Evolutionary conservation across 495 filamentous ascomycete species (phyloP).

Genomic region (Daldinia loculata): DNA sequence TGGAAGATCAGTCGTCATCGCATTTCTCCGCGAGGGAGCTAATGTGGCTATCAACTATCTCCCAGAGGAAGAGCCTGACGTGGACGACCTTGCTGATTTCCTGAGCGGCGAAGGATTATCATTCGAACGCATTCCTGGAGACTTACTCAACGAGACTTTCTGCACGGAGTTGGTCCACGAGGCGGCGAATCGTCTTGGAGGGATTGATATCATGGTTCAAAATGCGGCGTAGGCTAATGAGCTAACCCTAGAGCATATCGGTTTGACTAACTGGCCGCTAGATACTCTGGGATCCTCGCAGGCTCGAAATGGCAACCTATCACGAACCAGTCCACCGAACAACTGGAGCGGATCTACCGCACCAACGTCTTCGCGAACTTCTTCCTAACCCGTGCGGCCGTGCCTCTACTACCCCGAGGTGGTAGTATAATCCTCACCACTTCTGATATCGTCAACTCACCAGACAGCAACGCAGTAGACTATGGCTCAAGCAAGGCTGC

Average conservation of each 20-base stretch:
- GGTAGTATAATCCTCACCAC: neutral
- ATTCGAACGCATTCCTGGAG: neutral
- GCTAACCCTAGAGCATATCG: neutral
- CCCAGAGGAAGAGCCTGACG: constrained; percentile 57
- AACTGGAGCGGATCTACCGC: constrained; percentile 12
- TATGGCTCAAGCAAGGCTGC: neutral
- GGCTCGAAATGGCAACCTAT: neutral
- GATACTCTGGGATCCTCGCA: neutral
- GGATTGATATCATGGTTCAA: neutral
- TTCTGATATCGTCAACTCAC: neutral
- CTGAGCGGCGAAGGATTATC: neutral
- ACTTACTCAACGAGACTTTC: neutral
- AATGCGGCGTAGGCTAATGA: neutral
- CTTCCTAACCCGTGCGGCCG: constrained; percentile 6
- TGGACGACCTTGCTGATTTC: neutral
- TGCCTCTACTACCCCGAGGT: neutral
- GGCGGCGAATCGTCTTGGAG: neutral
- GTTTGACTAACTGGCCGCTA: neutral
- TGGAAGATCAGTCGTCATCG: constrained; percentile 62
- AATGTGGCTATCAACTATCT: constrained; percentile 58
- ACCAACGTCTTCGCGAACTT: constrained; percentile 13
- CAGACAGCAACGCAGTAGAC: neutral
- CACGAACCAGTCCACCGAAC: neutral
- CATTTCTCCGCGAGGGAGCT: constrained; percentile 65
- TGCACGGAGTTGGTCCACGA: neutral